Percentiles rank a stretch among this genome's conserved stretches.
These are phyloP conservation scores for Closterium sp. DNA, from an alignment of 139 green algal species.

Conservation along the genomic window DNA sequence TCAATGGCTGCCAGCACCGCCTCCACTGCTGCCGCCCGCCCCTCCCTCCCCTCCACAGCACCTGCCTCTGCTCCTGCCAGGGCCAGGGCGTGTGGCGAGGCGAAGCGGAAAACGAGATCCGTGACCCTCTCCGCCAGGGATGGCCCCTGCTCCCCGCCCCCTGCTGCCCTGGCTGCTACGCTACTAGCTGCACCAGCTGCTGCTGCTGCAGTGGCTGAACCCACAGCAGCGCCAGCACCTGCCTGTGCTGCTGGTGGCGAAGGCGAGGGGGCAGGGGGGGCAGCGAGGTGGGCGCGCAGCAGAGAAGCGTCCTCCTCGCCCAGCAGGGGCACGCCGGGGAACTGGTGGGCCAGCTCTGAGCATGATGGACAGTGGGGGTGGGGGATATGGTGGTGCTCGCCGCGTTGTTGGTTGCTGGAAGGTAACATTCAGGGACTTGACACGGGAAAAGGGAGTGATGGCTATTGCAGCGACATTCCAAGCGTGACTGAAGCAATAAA, in stretches of 20 bases:
- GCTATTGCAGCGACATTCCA: too few species aligned
- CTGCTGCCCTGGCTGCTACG: too few species aligned
- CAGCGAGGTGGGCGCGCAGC: slow-evolving; percentile 8
- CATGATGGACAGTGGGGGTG: too few species aligned
- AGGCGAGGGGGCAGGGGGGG: neutral
- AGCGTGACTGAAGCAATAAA: too few species aligned
- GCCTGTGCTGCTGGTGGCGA: neutral
- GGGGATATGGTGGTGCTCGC: too few species aligned
- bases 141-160: neutral
- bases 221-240: neutral
- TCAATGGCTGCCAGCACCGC: neutral
- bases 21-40: neutral
- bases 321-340: slow-evolving; percentile 37
- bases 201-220: neutral
- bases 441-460: too few species aligned
- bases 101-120: neutral
- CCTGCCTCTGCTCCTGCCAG: neutral
- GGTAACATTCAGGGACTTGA: too few species aligned
- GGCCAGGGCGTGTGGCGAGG: neutral
- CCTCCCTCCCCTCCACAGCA: neutral
- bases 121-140: neutral
- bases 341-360: slow-evolving; percentile 34
- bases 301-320: slow-evolving; percentile 49
- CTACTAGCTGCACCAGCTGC: neutral
- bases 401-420: too few species aligned